phyloP scores from a whole-genome alignment of 129 eudicot genomes.

The Smallanthus sonchifolius region DNA sequence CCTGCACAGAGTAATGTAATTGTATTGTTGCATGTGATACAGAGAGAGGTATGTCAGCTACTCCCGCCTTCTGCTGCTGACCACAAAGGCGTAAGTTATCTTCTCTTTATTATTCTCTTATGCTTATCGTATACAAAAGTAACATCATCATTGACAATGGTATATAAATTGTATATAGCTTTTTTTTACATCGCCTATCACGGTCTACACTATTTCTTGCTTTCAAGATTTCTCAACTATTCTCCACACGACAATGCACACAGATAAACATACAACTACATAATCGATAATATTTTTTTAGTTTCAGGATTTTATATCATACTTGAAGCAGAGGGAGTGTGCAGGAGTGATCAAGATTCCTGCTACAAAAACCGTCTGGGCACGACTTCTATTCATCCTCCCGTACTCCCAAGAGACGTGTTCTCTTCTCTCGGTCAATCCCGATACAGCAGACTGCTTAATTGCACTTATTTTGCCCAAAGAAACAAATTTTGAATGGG shows the following conservation, averaged over 20 bases:
- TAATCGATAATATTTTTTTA: not conserved
- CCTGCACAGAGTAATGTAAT: not conserved
- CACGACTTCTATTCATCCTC: constrained; percentile 80
- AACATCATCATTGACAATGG: not conserved
- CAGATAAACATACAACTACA: too few species aligned
- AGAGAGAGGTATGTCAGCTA: constrained; percentile 94
- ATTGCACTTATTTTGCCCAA: constrained; percentile 77
- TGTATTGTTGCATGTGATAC: constrained; percentile 31
- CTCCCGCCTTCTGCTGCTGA: constrained; percentile 71
- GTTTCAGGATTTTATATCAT: constrained; percentile 88
- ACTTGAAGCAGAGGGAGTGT: constrained; percentile 94
- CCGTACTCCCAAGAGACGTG: constrained; percentile 66
- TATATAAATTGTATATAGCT: too few species aligned
- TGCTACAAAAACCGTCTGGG: constrained; percentile 63
- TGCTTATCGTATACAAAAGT: not conserved
- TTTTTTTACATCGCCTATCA: too few species aligned
- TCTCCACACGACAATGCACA: too few species aligned
- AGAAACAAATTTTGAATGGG: constrained; percentile 73
- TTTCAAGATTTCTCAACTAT: too few species aligned
- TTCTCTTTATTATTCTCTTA: not conserved
- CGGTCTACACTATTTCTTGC: too few species aligned
- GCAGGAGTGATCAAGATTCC: constrained; percentile 94
- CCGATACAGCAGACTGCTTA: constrained; percentile 60
- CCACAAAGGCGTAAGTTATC: constrained; percentile 83
- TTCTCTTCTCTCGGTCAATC: constrained; percentile 55